Conservation (phyloP, 352 stramenopile genomes). For the Globisporangium spinosum region DNA sequence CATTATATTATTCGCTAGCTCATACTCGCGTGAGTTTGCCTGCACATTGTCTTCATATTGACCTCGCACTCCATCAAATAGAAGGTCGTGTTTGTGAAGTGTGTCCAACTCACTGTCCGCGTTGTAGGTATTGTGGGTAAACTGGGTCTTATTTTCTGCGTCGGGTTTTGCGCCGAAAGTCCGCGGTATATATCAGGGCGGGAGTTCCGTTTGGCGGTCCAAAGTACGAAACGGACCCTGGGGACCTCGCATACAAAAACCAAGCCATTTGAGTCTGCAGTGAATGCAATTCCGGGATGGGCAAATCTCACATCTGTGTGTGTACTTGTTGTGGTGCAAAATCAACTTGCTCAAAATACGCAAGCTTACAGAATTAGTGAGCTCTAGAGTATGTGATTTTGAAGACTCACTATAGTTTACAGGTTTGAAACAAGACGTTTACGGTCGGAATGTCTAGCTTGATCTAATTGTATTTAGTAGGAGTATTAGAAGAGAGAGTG, state of each 20-base stretch:
- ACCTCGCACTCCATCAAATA: neutral
- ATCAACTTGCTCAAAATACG: neutral
- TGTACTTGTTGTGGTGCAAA: neutral
- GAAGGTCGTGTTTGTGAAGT: neutral
- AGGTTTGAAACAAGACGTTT: no score
- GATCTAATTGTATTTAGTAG: no score
- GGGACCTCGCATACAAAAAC: neutral
- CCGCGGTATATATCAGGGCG: slow-evolving; percentile 8
- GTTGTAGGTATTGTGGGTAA: neutral
- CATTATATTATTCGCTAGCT: no score
- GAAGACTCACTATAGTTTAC: neutral
- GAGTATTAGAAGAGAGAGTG: no score
- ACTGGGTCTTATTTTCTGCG: neutral
- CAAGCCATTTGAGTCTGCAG: neutral
- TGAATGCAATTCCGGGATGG: slow-evolving; percentile 10
- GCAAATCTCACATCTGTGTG: neutral
- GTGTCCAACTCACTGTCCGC: neutral
- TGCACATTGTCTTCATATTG: no score
- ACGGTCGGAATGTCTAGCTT: no score
- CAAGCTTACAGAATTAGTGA: neutral
- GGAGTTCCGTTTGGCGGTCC: neutral
- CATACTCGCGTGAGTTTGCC: no score
- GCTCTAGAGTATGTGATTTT: neutral
- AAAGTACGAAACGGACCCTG: neutral
- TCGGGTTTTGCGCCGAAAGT: neutral